These are phyloP conservation scores for Colletotrichum neosansevieriae DNA, from an alignment of 2,329 filamentous ascomycete species.

Conservation along the genomic window DNA sequence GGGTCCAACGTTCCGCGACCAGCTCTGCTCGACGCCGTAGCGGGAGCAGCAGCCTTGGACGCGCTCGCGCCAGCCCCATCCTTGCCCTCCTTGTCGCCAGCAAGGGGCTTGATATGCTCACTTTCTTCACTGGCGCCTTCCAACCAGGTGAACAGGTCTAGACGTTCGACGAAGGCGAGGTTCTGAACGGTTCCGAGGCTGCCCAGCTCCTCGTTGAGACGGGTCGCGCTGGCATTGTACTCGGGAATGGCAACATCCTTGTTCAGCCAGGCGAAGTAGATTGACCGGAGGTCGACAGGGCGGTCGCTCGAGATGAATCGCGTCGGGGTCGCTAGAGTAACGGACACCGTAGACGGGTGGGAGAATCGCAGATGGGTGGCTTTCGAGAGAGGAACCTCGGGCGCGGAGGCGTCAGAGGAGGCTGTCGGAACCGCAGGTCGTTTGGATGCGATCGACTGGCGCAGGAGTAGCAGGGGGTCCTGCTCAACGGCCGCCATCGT, in stretches of 20 bases:
- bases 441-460: constrained; percentile 81
- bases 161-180: constrained; percentile 88
- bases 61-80: constrained; percentile 52
- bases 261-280: constrained; percentile 97
- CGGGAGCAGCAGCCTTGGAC: constrained; percentile 53
- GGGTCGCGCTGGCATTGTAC: constrained; percentile 86
- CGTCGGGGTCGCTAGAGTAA: constrained; percentile 80
- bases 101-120: constrained; percentile 90
- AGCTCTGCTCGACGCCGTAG: constrained; percentile 61
- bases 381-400: constrained; percentile 75
- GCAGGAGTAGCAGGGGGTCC: constrained; percentile 86
- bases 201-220: constrained; percentile 83
- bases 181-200: constrained; percentile 81
- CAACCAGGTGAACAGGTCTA: constrained; percentile 94
- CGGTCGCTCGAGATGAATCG: constrained; percentile 85
- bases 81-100: constrained; percentile 69
- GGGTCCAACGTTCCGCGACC: constrained; percentile 81
- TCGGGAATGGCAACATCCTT: constrained; percentile 90
- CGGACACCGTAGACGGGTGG: constrained; percentile 67
- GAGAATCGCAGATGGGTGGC: constrained; percentile 86
- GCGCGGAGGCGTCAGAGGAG: constrained; percentile 72
- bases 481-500: constrained; percentile 71
- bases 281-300: constrained; percentile 88
- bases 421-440: constrained; percentile 80
- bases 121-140: constrained; percentile 90